A percentile compares a stretch with the other conserved stretches of the same genome.
Evolutionary conservation across 495 filamentous ascomycete species (phyloP).

Genomic region (Neurospora sp.): DNA sequence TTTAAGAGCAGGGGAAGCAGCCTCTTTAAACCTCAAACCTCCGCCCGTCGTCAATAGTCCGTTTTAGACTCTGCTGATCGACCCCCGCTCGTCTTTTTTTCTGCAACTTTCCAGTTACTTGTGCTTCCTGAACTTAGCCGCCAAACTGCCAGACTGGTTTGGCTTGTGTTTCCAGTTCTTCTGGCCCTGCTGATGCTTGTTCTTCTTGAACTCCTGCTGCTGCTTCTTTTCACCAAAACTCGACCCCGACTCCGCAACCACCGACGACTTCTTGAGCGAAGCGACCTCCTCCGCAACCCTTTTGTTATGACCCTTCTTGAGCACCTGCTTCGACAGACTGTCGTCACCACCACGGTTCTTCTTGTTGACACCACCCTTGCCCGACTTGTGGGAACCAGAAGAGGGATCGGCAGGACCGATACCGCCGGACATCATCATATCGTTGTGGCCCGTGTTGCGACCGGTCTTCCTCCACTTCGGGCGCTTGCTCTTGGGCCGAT

Average conservation of each 20-base stretch:
- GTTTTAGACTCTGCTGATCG: neutral
- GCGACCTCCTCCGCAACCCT: conserved; percentile 1
- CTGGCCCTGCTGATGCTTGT: neutral
- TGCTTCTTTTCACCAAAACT: neutral
- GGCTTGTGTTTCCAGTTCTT: neutral
- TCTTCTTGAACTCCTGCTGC: neutral
- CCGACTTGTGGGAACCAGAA: neutral
- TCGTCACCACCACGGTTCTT: neutral
- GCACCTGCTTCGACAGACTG: conserved; percentile 3
- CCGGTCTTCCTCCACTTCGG: neutral
- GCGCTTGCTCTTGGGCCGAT: neutral
- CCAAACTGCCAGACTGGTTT: neutral
- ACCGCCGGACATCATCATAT: conserved; percentile 12
- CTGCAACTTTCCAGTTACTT: neutral
- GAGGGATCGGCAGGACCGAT: neutral
- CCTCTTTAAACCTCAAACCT: neutral
- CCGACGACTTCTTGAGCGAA: neutral
- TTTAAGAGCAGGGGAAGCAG: neutral
- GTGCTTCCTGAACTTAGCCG: neutral
- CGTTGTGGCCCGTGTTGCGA: neutral
- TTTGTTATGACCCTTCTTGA: conserved; percentile 9
- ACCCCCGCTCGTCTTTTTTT: neutral
- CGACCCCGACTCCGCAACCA: neutral
- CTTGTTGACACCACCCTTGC: neutral
- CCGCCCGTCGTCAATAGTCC: neutral